A percentile compares a stretch with the other conserved stretches of the same genome.
phyloP scores from a whole-genome alignment of 148 eudicot genomes.

The Fallopia convolvulus region DNA sequence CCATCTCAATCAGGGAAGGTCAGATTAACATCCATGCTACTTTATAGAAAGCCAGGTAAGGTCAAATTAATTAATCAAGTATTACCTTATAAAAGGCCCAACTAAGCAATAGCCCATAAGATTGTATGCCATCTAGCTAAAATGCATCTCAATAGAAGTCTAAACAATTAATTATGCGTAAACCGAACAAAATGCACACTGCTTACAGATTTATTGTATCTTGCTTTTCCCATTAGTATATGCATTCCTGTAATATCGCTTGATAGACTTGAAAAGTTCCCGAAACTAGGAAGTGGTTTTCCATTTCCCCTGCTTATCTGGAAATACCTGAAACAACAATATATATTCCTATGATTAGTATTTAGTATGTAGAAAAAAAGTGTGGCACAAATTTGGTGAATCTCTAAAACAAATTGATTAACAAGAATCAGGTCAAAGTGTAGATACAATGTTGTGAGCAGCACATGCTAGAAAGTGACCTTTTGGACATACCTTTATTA shows the following conservation, averaged over 20 bases:
- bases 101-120: background rate
- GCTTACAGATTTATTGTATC: slow-evolving; percentile 92
- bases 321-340: slow-evolving; percentile 53
- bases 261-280: slow-evolving; percentile 91
- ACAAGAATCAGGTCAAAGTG: slow-evolving; percentile 1
- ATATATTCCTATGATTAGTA: background rate
- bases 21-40: no score
- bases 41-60: no score
- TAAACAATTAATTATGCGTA: slow-evolving; percentile 10
- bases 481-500: slow-evolving; percentile 98
- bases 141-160: background rate
- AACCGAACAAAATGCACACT: slow-evolving; percentile 1
- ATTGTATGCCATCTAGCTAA: background rate
- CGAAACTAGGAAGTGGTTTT: slow-evolving; percentile 95
- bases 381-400: background rate
- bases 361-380: background rate
- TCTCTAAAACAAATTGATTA: background rate
- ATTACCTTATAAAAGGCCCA: background rate
- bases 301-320: slow-evolving; percentile 98
- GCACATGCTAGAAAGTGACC: slow-evolving; percentile 19
- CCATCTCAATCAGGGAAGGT: no score
- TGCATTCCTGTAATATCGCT: slow-evolving; percentile 96
- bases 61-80: background rate
- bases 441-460: slow-evolving; percentile 86
- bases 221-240: slow-evolving; percentile 97